Percentiles rank a stretch among this genome's conserved stretches.
Evolutionary conservation across 208 protist species (phyloP).

Genomic region (Wallacemonas collosoma): DNA sequence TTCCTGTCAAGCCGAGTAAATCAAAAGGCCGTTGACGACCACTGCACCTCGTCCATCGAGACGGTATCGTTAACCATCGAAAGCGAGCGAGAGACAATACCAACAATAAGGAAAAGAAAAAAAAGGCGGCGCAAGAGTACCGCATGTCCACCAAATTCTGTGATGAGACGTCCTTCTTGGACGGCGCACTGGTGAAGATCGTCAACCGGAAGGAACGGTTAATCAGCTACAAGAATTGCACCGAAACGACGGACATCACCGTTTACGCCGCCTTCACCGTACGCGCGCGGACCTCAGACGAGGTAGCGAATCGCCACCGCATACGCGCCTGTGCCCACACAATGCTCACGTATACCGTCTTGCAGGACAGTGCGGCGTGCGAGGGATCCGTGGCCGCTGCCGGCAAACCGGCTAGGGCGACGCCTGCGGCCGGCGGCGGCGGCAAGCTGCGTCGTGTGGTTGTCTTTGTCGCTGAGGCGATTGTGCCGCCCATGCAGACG

Average conservation of each 20-base stretch:
- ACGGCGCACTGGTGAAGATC: conserved; percentile 4
- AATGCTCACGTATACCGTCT: neutral
- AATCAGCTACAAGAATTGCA: conserved; percentile 14
- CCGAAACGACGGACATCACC: neutral
- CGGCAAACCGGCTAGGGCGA: neutral
- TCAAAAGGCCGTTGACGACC: too few relatives aligned
- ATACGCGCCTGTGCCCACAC: conserved; percentile 5
- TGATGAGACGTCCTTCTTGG: conserved; percentile 4
- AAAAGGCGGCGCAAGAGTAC: neutral
- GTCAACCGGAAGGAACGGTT: conserved; percentile 5
- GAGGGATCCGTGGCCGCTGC: neutral
- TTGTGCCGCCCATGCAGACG: neutral
- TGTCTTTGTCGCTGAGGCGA: neutral
- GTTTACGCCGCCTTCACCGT: neutral
- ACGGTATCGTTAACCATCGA: too few relatives aligned
- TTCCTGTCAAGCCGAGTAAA: too few relatives aligned
- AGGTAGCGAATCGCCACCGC: neutral
- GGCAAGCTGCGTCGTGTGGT: neutral
- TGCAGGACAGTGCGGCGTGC: neutral
- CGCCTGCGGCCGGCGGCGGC: neutral
- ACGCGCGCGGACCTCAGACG: neutral
- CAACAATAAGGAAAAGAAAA: neutral
- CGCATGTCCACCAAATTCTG: neutral
- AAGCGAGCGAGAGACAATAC: neutral
- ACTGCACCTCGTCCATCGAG: too few relatives aligned